Conservation (phyloP, 169 alveolate species). For the Condylostoma magnum region DNA sequence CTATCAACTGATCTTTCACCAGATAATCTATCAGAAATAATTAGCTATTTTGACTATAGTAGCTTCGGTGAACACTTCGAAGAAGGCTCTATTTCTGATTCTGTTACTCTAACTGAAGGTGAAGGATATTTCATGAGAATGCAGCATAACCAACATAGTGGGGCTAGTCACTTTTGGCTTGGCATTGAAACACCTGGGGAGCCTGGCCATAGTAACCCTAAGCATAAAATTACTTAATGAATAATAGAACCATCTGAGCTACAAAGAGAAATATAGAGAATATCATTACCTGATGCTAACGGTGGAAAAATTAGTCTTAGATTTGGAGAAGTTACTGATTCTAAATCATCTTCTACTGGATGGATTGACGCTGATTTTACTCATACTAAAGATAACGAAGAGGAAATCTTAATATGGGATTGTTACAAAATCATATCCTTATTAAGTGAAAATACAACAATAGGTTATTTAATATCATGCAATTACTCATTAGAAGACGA, state of each 20-base stretch:
- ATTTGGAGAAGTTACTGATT: neutral
- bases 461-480: neutral
- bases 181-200: conserved; percentile 21
- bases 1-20: neutral
- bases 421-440: neutral
- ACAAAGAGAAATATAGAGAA: neutral
- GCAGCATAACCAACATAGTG: neutral
- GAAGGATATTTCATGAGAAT: conserved; percentile 1
- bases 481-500: neutral
- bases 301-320: neutral
- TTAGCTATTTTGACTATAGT: neutral
- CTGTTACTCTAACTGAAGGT: neutral
- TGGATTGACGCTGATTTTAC: neutral
- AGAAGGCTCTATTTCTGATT: neutral
- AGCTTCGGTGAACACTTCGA: neutral
- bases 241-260: neutral
- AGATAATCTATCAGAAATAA: neutral
- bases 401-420: conserved; percentile 23
- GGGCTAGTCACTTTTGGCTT: neutral
- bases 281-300: neutral
- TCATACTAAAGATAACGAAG: too few species aligned
- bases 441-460: neutral
- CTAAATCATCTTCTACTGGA: neutral
- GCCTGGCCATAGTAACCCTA: neutral
- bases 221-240: neutral